These are phyloP conservation scores for Orobanche coerulescens DNA, from an alignment of 257 asterid genomes.

Conservation along the genomic window DNA sequence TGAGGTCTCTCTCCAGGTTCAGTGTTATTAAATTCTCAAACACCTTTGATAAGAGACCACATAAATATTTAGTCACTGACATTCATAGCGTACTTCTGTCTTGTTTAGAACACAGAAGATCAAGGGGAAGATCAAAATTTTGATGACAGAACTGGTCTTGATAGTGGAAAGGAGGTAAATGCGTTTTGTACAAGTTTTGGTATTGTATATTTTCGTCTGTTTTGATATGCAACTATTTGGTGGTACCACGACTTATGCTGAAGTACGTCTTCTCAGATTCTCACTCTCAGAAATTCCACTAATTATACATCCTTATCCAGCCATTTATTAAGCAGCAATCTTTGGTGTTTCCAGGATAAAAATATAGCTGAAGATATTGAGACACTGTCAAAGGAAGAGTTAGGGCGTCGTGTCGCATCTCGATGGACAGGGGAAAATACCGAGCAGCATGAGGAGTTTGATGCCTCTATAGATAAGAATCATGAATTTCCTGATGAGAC, in stretches of 20 bases:
- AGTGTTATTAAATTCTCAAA: too few species aligned
- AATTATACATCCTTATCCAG: slow-evolving; percentile 10
- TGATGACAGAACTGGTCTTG: slow-evolving; percentile 33
- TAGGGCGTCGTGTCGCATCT: slow-evolving; percentile 87
- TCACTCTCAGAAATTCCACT: slow-evolving; percentile 20
- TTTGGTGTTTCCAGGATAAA: slow-evolving; percentile 44
- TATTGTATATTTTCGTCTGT: slow-evolving; percentile 1
- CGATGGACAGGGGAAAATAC: slow-evolving; percentile 86
- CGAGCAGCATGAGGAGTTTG: slow-evolving; percentile 42
- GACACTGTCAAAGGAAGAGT: slow-evolving; percentile 83
- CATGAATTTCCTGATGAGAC: slow-evolving; percentile 41
- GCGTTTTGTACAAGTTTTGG: neutral
- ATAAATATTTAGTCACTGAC: slow-evolving; percentile 3
- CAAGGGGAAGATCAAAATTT: slow-evolving; percentile 27
- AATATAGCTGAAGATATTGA: slow-evolving; percentile 38
- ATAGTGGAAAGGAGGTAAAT: slow-evolving; percentile 43
- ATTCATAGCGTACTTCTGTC: slow-evolving; percentile 11
- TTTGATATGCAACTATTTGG: neutral
- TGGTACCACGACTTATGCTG: neutral
- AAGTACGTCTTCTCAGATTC: slow-evolving; percentile 15
- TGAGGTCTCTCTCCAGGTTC: slow-evolving; percentile 40
- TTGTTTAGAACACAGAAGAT: slow-evolving; percentile 35
- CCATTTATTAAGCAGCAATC: slow-evolving; percentile 14
- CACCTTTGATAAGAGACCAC: too few species aligned
- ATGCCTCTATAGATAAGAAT: slow-evolving; percentile 36